Evolutionary conservation across 1,139 yeast species (phyloP).

Genomic region (Tardiomyces blankii): DNA sequence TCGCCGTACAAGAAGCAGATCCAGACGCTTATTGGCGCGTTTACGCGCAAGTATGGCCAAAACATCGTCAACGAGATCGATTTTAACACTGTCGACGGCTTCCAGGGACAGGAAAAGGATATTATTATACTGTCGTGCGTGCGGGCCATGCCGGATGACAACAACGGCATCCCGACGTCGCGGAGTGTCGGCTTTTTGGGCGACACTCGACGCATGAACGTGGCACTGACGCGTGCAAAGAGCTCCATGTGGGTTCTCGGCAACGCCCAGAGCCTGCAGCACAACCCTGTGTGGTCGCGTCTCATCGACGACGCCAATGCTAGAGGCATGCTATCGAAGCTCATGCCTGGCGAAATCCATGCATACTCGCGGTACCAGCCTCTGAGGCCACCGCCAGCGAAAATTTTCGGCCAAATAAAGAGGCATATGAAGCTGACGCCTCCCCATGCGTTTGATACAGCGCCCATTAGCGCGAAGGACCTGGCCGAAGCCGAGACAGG

Average conservation of each 20-base stretch:
- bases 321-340: not conserved
- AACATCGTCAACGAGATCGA: conserved; percentile 57
- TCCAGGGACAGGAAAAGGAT: conserved; percentile 97
- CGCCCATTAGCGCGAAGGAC: too few relatives aligned
- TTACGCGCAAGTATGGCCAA: conserved; percentile 50
- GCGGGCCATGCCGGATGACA: conserved; percentile 45
- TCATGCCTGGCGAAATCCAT: not conserved
- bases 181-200: conserved; percentile 78
- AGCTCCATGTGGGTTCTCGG: conserved; percentile 92
- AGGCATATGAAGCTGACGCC: too few relatives aligned
- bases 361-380: too few relatives aligned
- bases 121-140: conserved; percentile 92
- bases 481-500: too few relatives aligned
- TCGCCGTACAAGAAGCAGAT: conserved; percentile 94
- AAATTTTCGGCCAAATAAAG: too few relatives aligned
- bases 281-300: conserved; percentile 60
- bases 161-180: conserved; percentile 18
- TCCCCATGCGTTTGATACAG: too few relatives aligned
- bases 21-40: conserved; percentile 42
- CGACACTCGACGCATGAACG: conserved; percentile 91
- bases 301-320: conserved; percentile 48
- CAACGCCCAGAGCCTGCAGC: conserved; percentile 47
- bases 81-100: conserved; percentile 94
- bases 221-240: conserved; percentile 87
- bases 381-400: too few relatives aligned